These are phyloP conservation scores for Neophaeococcomyces aloes DNA, from an alignment of 2,329 filamentous ascomycete genomes.

Conservation along the genomic window DNA sequence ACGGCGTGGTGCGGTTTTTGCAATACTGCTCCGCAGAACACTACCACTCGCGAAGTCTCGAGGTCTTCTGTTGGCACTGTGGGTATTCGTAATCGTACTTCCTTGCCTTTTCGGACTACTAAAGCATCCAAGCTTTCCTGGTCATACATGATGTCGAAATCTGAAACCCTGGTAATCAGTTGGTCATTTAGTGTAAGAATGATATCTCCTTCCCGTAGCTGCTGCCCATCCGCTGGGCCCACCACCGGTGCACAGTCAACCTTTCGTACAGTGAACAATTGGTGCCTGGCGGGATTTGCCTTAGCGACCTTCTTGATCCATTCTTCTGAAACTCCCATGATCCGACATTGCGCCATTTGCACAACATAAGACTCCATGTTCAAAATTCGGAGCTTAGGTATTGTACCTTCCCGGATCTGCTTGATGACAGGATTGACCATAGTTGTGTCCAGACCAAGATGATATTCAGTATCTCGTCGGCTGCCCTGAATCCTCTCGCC, in stretches of 20 bases:
- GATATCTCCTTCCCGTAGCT: conserved; percentile 80
- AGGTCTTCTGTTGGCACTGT: conserved; percentile 83
- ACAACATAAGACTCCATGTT: conserved; percentile 92
- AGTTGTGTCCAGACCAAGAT: conserved; percentile 81
- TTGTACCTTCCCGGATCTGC: conserved; percentile 68
- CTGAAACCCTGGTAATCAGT: conserved; percentile 82
- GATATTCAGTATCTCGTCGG: conserved; percentile 89
- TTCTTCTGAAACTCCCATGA: conserved; percentile 92
- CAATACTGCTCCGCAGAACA: conserved; percentile 88
- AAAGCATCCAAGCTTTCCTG: conserved; percentile 72
- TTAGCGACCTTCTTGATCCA: conserved; percentile 87
- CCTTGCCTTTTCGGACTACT: conserved; percentile 73
- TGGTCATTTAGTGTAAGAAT: conserved; percentile 83
- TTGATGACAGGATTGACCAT: conserved; percentile 80
- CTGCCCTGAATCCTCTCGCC: conserved; percentile 72
- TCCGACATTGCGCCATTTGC: conserved; percentile 90
- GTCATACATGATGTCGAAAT: conserved; percentile 94
- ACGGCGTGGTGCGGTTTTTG: conserved; percentile 94
- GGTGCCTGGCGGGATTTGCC: conserved; percentile 83
- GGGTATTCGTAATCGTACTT: conserved; percentile 64
- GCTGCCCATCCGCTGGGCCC: conserved; percentile 31
- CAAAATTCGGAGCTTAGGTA: conserved; percentile 75
- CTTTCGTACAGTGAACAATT: conserved; percentile 97
- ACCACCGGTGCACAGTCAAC: conserved; percentile 52
- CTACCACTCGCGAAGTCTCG: conserved; percentile 83